A percentile compares a stretch with the other conserved stretches of the same genome.
Conservation (phyloP, 2,329 filamentous ascomycete species). For the Periconia digitata region DNA sequence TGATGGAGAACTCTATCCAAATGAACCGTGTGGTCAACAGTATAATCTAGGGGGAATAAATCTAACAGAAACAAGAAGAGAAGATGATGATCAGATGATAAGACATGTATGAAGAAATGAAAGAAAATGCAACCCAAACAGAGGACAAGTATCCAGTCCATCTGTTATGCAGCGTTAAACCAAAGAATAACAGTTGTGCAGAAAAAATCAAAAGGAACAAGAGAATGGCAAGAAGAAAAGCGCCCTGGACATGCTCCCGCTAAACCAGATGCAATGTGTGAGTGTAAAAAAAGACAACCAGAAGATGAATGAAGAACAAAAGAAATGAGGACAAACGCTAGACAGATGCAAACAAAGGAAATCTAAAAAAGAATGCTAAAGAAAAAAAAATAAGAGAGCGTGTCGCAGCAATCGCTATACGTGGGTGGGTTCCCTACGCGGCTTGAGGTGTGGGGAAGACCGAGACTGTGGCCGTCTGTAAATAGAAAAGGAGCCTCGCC, state of each 20-base stretch:
- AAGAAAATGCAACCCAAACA: no score
- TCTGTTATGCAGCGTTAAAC: background rate
- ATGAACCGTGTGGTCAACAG: no score
- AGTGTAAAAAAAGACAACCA: background rate
- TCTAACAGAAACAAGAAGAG: no score
- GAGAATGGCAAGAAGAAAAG: background rate
- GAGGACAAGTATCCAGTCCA: no score
- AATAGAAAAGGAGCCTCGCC: background rate
- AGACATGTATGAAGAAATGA: no score
- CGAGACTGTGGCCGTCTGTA: no score
- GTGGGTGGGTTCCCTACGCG: no score
- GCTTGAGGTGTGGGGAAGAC: background rate
- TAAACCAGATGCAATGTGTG: background rate
- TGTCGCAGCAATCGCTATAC: no score
- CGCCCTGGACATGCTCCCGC: background rate
- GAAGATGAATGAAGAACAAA: background rate
- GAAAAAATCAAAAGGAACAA: background rate
- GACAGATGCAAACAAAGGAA: background rate
- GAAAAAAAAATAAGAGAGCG: background rate
- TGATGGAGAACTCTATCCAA: no score
- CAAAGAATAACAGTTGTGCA: no score
- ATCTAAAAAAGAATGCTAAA: background rate
- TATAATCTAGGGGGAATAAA: no score
- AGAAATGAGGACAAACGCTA: background rate
- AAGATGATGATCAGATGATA: no score